phyloP scores from a whole-genome alignment of 1,284 basidiomycete species.

The Pseudozyma sp. region DNA sequence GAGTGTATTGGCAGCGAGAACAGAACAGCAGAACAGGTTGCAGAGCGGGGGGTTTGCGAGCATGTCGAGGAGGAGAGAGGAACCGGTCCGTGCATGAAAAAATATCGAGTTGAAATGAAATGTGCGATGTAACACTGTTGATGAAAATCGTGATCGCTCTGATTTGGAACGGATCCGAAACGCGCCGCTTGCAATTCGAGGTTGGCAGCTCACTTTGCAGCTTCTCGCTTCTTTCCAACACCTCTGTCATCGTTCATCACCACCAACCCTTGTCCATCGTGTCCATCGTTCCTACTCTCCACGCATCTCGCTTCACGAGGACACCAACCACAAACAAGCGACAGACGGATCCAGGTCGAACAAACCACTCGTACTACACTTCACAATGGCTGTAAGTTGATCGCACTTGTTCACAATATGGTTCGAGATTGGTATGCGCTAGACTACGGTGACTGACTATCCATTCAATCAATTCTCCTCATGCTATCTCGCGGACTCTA shows the following conservation, averaged over 20 bases:
- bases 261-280: background rate
- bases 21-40: too few relatives aligned
- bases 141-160: conserved; percentile 31
- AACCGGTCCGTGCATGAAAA: too few relatives aligned
- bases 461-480: too few relatives aligned
- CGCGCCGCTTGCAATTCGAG: conserved; percentile 26
- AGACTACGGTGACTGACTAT: background rate
- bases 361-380: background rate
- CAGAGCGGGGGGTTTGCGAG: too few relatives aligned
- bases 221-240: background rate
- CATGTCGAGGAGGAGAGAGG: too few relatives aligned
- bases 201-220: conserved; percentile 1
- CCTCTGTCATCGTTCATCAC: conserved; percentile 1
- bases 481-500: too few relatives aligned
- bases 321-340: too few relatives aligned
- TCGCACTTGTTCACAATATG: background rate
- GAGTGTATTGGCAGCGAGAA: too few relatives aligned
- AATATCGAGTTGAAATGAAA: too few relatives aligned
- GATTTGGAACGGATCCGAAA: conserved; percentile 27
- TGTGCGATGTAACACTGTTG: conserved; percentile 1
- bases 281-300: background rate
- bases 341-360: background rate
- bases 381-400: conserved; percentile 40
- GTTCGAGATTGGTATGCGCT: background rate
- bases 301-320: too few relatives aligned